Evolutionary conservation across 192 early-diverging fungal species (phyloP).

Genomic region (Entomortierella beljakovae): DNA sequence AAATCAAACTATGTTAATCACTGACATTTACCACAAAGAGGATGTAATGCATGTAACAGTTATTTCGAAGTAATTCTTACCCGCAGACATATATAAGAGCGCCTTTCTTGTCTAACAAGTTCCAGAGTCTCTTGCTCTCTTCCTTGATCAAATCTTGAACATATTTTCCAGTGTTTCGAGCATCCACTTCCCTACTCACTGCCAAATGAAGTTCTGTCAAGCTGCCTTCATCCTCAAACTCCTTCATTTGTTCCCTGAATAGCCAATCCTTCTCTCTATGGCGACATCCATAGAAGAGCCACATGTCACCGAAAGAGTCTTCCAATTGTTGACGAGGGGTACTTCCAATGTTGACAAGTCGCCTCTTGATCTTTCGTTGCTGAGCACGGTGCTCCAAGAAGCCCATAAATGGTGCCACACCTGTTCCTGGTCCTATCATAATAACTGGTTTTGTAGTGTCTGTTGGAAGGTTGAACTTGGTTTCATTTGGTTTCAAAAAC

Average conservation of each 20-base stretch:
- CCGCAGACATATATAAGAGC: conserved; percentile 84
- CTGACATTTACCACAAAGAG: too few species aligned
- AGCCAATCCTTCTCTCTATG: conserved; percentile 74
- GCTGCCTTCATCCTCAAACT: conserved; percentile 58
- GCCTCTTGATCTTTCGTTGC: conserved; percentile 58
- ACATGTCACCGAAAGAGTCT: conserved; percentile 64
- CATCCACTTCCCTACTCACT: conserved; percentile 70
- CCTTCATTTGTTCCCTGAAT: conserved; percentile 72
- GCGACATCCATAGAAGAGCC: conserved; percentile 90
- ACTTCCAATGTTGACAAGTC: conserved; percentile 35
- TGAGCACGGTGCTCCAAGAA: conserved; percentile 84
- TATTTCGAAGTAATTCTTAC: too few species aligned
- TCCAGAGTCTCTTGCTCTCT: conserved; percentile 66
- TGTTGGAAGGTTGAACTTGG: conserved; percentile 76
- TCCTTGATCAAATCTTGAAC: conserved; percentile 84
- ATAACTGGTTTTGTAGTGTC: conserved; percentile 74
- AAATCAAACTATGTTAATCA: background rate
- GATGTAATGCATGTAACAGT: too few species aligned
- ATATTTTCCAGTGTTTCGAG: conserved; percentile 69
- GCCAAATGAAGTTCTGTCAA: conserved; percentile 71
- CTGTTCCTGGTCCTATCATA: conserved; percentile 94
- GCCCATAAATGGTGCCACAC: conserved; percentile 93
- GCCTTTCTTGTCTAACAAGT: conserved; percentile 66
- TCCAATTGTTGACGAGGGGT: conserved; percentile 40
- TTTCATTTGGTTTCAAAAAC: conserved; percentile 66